Conservation (phyloP, 495 filamentous ascomycete genomes). For the Trichocladium uniseriatum region DNA sequence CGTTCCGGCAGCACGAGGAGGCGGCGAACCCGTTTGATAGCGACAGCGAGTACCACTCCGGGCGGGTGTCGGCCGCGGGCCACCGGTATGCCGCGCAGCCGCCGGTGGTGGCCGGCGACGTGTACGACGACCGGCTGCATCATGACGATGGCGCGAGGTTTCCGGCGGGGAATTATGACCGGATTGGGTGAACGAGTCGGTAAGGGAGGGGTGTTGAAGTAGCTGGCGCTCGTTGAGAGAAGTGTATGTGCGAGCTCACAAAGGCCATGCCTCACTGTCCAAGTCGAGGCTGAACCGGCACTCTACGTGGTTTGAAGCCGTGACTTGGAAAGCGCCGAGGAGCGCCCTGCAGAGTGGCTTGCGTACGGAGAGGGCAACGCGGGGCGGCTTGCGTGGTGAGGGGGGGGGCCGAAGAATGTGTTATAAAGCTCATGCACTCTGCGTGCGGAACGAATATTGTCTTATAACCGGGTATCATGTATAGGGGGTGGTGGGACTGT, state of each 20-base stretch:
- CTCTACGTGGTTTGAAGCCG: no score
- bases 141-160: slow-evolving; percentile 35
- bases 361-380: not conserved
- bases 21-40: slow-evolving; percentile 32
- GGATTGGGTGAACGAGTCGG: slow-evolving; percentile 24
- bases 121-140: slow-evolving; percentile 23
- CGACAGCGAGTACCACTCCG: slow-evolving; percentile 30
- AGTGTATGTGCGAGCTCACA: no score
- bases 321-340: no score
- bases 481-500: not conserved
- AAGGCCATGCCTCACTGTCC: no score
- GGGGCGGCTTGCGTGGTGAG: no score
- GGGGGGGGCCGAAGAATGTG: not conserved
- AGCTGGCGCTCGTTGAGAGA: no score
- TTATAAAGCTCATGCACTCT: no score
- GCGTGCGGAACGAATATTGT: no score
- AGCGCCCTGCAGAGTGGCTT: not conserved
- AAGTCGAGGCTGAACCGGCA: no score
- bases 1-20: slow-evolving; percentile 26
- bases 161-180: slow-evolving; percentile 37
- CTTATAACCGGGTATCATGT: no score
- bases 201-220: not conserved
- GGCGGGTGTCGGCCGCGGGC: slow-evolving; percentile 18
- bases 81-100: slow-evolving; percentile 28
- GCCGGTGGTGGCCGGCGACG: slow-evolving; percentile 6